Base-by-base conservation (phyloP, 148 eudicot genomes). In the Diospyros kaki region DNA sequence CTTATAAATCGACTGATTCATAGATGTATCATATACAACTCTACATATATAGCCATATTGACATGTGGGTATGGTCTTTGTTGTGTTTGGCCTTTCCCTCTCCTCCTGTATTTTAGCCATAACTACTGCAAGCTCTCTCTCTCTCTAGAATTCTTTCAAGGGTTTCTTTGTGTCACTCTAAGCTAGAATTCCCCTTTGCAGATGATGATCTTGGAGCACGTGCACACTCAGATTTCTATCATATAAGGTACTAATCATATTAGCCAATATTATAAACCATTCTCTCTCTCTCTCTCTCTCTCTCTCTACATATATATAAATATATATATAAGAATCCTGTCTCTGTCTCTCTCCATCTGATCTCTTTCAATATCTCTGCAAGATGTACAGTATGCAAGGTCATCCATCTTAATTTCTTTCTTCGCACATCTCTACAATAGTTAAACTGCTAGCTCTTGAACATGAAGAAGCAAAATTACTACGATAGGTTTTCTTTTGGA, bases 181-280 rank as follows among this genome's bases (percentile, higher is more conserved):
- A 51, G 44, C 62, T 64, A 48, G 17, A 77, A 44, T 79, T 73
- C 73, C 42, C 53, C 55, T 73, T 58, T 69, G 75, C 77, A 80
- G 83, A 42, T 66, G 86, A 70, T 79, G 77, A 80, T 77, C 67
- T 55, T 71, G 73, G 69, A 77, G 53, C 87, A 78, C 82, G 84
- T 78, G 84, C 75, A 76, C 66, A 75, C 69, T 71, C 79, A 44
- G 73, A 78, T 71, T 75, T 74, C 54, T 68, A 68, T 77, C 77
- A 48, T 45, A 77, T 71, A 52, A 80, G 78, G 78, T 80, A 78
- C 75, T 51, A 64, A 82, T 82, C n/a, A 28, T 70, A 41, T 52
- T 9, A 3, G 58, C 56, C 52, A 76, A 72, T 71, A 48, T 13
- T 75, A 62, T 61, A 73, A 73, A 54, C 58, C 44, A 60, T 68